Percentiles rank a stretch among this genome's conserved stretches.
phyloP scores from a whole-genome alignment of 2,329 filamentous ascomycete species.

The Laburnicola sp. region DNA sequence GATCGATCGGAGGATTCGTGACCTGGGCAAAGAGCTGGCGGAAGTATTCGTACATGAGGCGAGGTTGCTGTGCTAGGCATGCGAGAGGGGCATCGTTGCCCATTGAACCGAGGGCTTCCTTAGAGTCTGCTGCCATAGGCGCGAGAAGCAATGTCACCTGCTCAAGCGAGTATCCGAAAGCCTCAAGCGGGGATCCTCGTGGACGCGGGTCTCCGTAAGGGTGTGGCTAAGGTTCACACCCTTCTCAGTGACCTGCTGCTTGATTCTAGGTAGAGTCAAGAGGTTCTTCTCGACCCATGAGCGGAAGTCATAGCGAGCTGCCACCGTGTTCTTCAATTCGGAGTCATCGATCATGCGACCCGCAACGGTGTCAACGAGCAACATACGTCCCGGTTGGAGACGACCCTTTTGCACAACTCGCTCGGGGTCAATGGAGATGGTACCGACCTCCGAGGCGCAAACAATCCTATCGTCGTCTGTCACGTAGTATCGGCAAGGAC shows the following conservation, averaged over 20 bases:
- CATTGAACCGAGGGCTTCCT: slow-evolving; percentile 96
- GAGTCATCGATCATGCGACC: slow-evolving; percentile 93
- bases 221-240: slow-evolving; percentile 67
- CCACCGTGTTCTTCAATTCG: slow-evolving; percentile 86
- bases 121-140: slow-evolving; percentile 96
- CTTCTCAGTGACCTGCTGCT: slow-evolving; percentile 62
- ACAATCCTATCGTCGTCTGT: slow-evolving; percentile 97
- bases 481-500: slow-evolving; percentile 95
- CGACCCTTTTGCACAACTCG: slow-evolving; percentile 89
- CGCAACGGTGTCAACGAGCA: slow-evolving; percentile 87
- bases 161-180: slow-evolving; percentile 93
- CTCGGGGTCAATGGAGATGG: slow-evolving; percentile 88
- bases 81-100: slow-evolving; percentile 94
- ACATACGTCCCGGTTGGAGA: slow-evolving; percentile 91
- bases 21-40: slow-evolving; percentile 96
- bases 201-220: slow-evolving; percentile 70
- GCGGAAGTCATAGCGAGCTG: slow-evolving; percentile 85
- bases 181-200: slow-evolving; percentile 83
- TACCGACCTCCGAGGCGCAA: slow-evolving; percentile 94
- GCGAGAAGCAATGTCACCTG: slow-evolving; percentile 89
- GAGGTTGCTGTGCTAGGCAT: slow-evolving; percentile 85
- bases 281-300: slow-evolving; percentile 86
- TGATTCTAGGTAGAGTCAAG: slow-evolving; percentile 75
- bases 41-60: slow-evolving; percentile 94
- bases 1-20: slow-evolving; percentile 96